Percentiles rank a stretch among this genome's conserved stretches.
Conservation (phyloP, 192 early-diverging fungal genomes). For the Backusella morwellensis region DNA sequence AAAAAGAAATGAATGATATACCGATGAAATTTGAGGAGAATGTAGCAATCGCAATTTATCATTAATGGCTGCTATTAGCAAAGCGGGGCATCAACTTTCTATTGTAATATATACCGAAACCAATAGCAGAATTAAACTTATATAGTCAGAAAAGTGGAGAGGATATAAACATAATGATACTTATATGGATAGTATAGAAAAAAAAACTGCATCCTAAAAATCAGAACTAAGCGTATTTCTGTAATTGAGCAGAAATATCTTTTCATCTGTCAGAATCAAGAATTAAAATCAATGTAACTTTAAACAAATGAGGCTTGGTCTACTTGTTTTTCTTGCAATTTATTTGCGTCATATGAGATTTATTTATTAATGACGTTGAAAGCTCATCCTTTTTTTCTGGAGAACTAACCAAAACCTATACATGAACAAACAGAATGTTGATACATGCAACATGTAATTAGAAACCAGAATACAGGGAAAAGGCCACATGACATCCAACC, state of each 20-base stretch:
- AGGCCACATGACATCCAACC: not conserved
- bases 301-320: not conserved
- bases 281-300: not conserved
- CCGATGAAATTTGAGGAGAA: not conserved
- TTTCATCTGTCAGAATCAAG: not conserved
- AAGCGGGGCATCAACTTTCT: not conserved
- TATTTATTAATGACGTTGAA: not conserved
- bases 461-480: not conserved
- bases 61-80: not conserved
- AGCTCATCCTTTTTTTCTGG: not conserved
- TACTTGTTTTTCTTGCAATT: not conserved
- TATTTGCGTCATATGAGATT: not conserved
- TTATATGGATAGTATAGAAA: not conserved
- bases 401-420: not conserved
- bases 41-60: not conserved
- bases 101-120: not conserved
- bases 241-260: slow-evolving; percentile 1
- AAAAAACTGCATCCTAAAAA: not conserved
- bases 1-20: not conserved
- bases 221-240: not conserved
- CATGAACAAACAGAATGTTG: not conserved
- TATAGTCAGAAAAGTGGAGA: not conserved
- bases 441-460: not conserved
- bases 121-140: not conserved
- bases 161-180: not conserved